Conservation (phyloP, 1,284 basidiomycete species). For the Schizophyllum commune region DNA sequence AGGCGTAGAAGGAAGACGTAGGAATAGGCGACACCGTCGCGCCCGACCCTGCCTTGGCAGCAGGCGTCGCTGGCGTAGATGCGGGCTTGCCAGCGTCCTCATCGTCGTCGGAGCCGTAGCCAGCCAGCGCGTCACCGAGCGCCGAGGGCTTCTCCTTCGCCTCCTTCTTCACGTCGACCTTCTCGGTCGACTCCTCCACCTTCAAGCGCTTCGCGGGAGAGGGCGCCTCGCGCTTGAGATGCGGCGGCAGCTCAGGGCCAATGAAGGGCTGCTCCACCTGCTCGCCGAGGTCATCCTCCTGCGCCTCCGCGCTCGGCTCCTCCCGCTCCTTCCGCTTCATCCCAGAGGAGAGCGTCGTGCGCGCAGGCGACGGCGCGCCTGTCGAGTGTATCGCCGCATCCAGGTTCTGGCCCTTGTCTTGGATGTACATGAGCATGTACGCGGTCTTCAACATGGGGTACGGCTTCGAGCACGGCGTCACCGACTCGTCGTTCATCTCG, state of each 20-base stretch:
- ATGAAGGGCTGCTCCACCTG: slow-evolving; percentile 49
- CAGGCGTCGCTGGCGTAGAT: slow-evolving; percentile 7
- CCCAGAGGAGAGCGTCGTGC: slow-evolving; percentile 34
- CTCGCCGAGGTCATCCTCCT: slow-evolving; percentile 38
- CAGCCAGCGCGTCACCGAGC: slow-evolving; percentile 35
- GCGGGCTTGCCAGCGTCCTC: slow-evolving; percentile 15
- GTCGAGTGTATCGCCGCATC: slow-evolving; percentile 45
- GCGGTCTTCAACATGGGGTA: slow-evolving; percentile 73
- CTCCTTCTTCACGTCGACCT: slow-evolving; percentile 44
- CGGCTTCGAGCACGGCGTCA: slow-evolving; percentile 35
- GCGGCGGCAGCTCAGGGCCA: slow-evolving; percentile 54
- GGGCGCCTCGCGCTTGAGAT: slow-evolving; percentile 11
- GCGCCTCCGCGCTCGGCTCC: slow-evolving; percentile 44
- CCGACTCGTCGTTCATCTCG: slow-evolving; percentile 91
- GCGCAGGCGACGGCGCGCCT: slow-evolving; percentile 13
- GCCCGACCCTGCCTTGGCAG: slow-evolving; percentile 12
- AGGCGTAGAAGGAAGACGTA: slow-evolving; percentile 40
- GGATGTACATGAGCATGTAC: slow-evolving; percentile 91
- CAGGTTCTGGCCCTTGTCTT: slow-evolving; percentile 65
- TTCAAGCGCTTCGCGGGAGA: not conserved
- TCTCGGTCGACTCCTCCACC: slow-evolving; percentile 13
- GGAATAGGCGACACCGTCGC: slow-evolving; percentile 26
- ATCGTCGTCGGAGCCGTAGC: slow-evolving; percentile 49
- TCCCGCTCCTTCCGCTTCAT: slow-evolving; percentile 60
- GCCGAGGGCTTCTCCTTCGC: slow-evolving; percentile 41